Conservation (phyloP, 306 rosid species). For the Acacia acuminata region DNA sequence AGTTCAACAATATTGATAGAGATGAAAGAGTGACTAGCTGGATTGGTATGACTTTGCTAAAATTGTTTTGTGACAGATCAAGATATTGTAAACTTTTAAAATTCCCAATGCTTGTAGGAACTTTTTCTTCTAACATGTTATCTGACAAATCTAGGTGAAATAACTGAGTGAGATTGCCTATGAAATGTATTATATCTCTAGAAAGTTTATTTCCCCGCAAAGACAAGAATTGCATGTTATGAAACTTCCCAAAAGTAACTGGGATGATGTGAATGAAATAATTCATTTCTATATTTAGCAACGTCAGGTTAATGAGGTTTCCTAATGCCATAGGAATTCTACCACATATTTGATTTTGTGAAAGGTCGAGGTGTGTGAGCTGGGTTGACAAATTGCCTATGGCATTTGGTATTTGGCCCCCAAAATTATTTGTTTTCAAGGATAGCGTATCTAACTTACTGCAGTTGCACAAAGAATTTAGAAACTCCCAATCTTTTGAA, state of each 20-base stretch:
- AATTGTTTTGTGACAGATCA: too few species aligned
- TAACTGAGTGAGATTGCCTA: not conserved
- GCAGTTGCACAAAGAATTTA: not conserved
- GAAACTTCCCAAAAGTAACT: not conserved
- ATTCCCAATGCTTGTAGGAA: not conserved
- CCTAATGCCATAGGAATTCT: not conserved
- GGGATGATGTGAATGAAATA: not conserved
- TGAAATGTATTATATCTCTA: not conserved
- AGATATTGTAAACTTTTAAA: too few species aligned
- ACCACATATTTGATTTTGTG: not conserved
- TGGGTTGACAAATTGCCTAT: not conserved
- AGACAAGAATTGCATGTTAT: not conserved
- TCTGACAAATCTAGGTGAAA: too few species aligned
- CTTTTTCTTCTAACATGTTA: too few species aligned
- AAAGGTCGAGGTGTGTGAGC: not conserved
- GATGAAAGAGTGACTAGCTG: too few species aligned
- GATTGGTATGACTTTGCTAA: too few species aligned
- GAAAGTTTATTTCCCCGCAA: not conserved
- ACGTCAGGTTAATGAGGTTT: not conserved
- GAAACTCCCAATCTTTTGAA: not conserved
- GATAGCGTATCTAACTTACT: accelerated
- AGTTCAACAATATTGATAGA: too few species aligned
- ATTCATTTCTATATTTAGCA: accelerated
- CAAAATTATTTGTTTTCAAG: not conserved
- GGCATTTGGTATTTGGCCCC: not conserved